phyloP scores from a whole-genome alignment of 306 rosid species.

The Ceratonia siliqua region DNA sequence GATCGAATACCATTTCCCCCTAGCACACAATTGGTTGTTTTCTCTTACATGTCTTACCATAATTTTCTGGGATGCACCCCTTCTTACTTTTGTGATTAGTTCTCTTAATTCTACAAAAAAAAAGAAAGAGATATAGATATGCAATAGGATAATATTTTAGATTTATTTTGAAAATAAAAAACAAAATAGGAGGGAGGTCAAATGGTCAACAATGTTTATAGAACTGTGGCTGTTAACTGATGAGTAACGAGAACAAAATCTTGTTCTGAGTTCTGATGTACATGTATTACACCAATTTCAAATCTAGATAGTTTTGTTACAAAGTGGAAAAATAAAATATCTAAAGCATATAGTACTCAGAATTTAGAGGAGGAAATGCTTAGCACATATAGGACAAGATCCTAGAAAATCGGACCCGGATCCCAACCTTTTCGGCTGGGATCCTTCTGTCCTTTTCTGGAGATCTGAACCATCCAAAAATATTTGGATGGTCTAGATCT shows the following conservation, averaged over 20 bases:
- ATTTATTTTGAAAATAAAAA: background rate
- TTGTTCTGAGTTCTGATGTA: background rate
- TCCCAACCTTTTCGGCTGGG: no score
- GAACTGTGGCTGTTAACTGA: background rate
- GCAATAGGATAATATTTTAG: background rate
- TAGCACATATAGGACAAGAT: background rate
- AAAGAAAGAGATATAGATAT: background rate
- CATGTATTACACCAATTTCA: conserved; percentile 3
- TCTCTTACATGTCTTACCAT: conserved; percentile 8
- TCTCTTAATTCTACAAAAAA: background rate
- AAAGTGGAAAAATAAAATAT: conserved; percentile 13
- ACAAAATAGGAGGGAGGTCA: background rate
- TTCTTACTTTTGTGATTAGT: background rate
- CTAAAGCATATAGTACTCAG: background rate
- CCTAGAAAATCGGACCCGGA: conserved; percentile 16
- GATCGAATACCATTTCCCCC: background rate
- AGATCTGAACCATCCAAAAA: no score
- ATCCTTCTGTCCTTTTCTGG: no score
- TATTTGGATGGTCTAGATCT: no score
- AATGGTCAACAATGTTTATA: background rate
- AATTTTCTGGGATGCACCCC: background rate
- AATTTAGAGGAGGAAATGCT: background rate
- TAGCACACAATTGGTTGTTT: background rate
- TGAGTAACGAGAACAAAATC: background rate
- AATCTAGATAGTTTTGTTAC: conserved; percentile 6